Percentiles rank a stretch among this genome's conserved stretches.
phyloP scores from a whole-genome alignment of 495 filamentous ascomycete genomes.

The Pyronema omphalodes region DNA sequence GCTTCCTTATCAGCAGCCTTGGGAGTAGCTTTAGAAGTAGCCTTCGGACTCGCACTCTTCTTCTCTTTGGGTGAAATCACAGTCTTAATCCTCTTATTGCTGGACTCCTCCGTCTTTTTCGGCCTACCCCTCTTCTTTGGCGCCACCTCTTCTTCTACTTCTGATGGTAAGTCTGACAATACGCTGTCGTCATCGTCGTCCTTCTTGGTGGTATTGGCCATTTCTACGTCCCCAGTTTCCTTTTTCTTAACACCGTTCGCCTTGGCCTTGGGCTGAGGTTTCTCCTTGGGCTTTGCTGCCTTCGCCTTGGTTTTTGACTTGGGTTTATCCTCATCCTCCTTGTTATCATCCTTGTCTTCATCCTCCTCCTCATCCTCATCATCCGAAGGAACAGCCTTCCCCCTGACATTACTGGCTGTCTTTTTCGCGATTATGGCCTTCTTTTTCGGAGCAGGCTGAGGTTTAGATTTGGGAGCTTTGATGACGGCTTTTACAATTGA shows the following conservation, averaged over 20 bases:
- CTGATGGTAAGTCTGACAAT: slow-evolving; percentile 12
- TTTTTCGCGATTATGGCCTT: no score
- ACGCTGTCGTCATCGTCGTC: slow-evolving; percentile 9
- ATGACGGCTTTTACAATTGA: no score
- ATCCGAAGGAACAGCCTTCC: no score
- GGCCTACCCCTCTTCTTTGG: slow-evolving; percentile 10
- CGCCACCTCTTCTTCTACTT: background rate
- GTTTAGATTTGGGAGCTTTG: background rate
- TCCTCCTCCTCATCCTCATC: no score
- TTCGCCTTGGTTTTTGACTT: slow-evolving; percentile 8
- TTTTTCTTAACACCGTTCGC: slow-evolving; percentile 6
- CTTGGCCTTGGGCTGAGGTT: background rate
- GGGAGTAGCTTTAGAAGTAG: background rate
- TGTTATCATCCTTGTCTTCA: background rate
- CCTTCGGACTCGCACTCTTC: background rate
- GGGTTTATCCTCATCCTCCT: slow-evolving; percentile 12
- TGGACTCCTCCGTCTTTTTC: background rate
- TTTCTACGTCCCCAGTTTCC: background rate
- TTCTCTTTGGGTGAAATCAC: background rate
- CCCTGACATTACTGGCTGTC: no score
- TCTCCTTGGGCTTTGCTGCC: background rate
- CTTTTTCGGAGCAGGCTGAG: background rate
- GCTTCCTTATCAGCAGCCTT: background rate
- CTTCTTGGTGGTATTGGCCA: background rate
- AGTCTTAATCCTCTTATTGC: background rate